Evolutionary conservation across 495 filamentous ascomycete species (phyloP), one percentile per base, ranked within the genome.

Genomic region (Tuber microsphaerosporum): DNA sequence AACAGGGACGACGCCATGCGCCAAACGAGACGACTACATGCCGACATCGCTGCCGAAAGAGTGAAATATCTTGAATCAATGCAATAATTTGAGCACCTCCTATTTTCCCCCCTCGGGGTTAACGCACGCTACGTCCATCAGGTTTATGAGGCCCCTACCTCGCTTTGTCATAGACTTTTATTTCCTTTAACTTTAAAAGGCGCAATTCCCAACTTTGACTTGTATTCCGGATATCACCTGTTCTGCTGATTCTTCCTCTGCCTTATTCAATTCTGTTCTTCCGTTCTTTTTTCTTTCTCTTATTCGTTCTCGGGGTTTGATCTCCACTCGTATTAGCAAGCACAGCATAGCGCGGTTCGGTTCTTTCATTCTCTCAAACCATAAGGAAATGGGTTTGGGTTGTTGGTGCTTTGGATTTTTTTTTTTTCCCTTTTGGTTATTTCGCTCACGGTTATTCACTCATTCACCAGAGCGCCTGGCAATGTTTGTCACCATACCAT

Each of bases 1-100:
- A 43, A 77, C 83, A 92, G 91, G 82, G 95, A 99, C 79, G 92
- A 93, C 76, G 94, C 95, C 56, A 88, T 95, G 79, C 89, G 90
- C 72, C 89, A 92, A 85, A 97, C 94, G 76, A 88, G 91, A 79
- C 89, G 88, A 81, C 87, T 98, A 74, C 91, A 96, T 76, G 84
- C 85, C 39, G 87, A 89, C 71, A 89, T 92, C 79, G 74, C 73
- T 81, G 80, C 80, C 71, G 78, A 82, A 71, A 83, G 73, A 70
- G 74, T 74, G 14, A 83, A 76, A 74, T 79, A 74, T 69, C 71
- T 75, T 48, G 72, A 72, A 76, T 61, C 61, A n/a, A 71, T 80
- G 42, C 74, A 76, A 51, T 79, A 73, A 45, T 72, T 75, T 16
- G 20, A 26, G 22, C 10, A 48, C 42, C 46, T 73, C 42, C 42